A percentile compares a stretch with the other conserved stretches of the same genome.
Evolutionary conservation across 2,329 filamentous ascomycete genomes (phyloP).

Genomic region (Stenocarpella maydis): DNA sequence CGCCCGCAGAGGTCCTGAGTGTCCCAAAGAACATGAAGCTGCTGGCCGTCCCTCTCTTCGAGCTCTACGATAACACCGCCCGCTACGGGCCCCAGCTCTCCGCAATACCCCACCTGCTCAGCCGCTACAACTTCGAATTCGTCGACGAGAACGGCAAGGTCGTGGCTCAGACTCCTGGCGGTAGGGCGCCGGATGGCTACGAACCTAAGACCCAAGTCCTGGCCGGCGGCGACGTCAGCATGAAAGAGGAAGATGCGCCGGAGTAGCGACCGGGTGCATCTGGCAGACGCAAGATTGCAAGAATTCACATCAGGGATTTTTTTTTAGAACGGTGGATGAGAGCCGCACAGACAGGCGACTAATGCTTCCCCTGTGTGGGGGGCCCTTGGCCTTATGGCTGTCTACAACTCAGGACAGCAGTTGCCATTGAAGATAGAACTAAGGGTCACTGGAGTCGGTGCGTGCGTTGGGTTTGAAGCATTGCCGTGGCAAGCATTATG

Average conservation of each 20-base stretch:
- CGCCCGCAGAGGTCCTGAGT: conserved; percentile 79
- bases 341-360: background rate
- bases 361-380: background rate
- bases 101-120: conserved; percentile 93
- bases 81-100: conserved; percentile 96
- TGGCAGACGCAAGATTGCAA: background rate
- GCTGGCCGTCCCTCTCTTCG: conserved; percentile 93
- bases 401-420: background rate
- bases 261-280: conserved; percentile 9
- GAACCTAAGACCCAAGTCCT: conserved; percentile 72
- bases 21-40: conserved; percentile 99
- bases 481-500: background rate
- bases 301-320: background rate
- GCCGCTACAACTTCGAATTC: conserved; percentile 96
- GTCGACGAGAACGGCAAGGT: conserved; percentile 92
- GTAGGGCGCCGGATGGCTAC: conserved; percentile 64
- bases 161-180: conserved; percentile 83
- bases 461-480: background rate
- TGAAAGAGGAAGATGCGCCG: conserved; percentile 57
- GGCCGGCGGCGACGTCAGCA: conserved; percentile 68
- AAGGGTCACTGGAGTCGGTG: background rate
- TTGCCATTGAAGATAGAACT: background rate
- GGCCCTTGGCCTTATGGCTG: background rate
- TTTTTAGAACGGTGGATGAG: background rate
- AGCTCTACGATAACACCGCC: conserved; percentile 96